These are phyloP conservation scores for Tuber borchii DNA, from an alignment of 495 filamentous ascomycete species.

Conservation along the genomic window DNA sequence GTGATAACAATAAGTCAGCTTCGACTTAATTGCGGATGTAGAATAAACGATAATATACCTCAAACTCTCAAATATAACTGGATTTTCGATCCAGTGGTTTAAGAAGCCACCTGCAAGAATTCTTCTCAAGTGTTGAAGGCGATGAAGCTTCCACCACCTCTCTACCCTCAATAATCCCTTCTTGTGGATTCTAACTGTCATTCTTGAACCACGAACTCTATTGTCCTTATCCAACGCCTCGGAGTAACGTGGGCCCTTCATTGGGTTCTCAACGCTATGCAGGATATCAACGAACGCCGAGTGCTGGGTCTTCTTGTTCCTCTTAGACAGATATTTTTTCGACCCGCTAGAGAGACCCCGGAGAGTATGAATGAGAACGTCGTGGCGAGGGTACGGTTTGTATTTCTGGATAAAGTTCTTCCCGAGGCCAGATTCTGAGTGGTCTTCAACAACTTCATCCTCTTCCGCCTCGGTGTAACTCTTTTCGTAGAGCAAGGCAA, in stretches of 20 bases:
- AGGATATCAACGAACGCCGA: conserved; percentile 73
- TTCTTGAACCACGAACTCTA: conserved; percentile 65
- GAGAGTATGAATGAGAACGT: conserved; percentile 43
- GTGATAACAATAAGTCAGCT: neutral
- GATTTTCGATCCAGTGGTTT: conserved; percentile 74
- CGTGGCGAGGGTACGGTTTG: conserved; percentile 44
- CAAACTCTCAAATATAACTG: conserved; percentile 68
- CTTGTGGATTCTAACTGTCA: conserved; percentile 68
- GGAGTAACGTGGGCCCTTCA: conserved; percentile 63
- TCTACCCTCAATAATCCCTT: conserved; percentile 72
- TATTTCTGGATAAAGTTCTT: conserved; percentile 44
- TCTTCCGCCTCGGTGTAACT: conserved; percentile 59
- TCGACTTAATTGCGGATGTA: neutral
- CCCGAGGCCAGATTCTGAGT: conserved; percentile 43
- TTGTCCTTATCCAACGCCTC: conserved; percentile 68
- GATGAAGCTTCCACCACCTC: conserved; percentile 81
- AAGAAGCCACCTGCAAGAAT: conserved; percentile 73
- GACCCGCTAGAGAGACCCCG: conserved; percentile 54
- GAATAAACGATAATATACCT: conserved; percentile 44
- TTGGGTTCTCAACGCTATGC: conserved; percentile 72
- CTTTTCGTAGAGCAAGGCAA: conserved; percentile 84
- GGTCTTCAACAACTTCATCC: conserved; percentile 49
- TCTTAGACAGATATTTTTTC: conserved; percentile 67
- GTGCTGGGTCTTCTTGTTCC: conserved; percentile 70
- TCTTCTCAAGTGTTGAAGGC: conserved; percentile 67